These are phyloP conservation scores for Evernia prunastri DNA, from an alignment of 495 filamentous ascomycete species.

Conservation along the genomic window DNA sequence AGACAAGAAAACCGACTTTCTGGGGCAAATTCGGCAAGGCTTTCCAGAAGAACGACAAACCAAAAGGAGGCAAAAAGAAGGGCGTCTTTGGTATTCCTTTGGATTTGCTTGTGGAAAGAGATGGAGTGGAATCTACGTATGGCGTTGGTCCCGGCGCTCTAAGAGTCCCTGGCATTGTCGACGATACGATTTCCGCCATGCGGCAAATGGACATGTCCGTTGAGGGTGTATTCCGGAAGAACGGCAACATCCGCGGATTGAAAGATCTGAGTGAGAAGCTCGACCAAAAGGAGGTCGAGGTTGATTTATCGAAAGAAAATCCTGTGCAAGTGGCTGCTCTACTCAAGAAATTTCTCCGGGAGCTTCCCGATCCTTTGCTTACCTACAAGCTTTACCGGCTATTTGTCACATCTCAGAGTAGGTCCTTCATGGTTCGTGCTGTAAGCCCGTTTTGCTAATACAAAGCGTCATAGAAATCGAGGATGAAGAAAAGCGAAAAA, in stretches of 20 bases:
- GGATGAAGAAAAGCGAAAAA: slow-evolving; percentile 73
- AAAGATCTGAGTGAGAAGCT: slow-evolving; percentile 77
- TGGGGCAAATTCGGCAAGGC: slow-evolving; percentile 98
- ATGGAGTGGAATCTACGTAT: slow-evolving; percentile 91
- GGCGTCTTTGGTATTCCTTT: slow-evolving; percentile 81
- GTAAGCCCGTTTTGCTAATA: slow-evolving; percentile 27
- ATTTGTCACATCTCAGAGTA: slow-evolving; percentile 83
- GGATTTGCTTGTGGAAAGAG: slow-evolving; percentile 81
- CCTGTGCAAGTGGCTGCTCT: slow-evolving; percentile 92
- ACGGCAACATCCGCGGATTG: slow-evolving; percentile 89
- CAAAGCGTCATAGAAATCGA: slow-evolving; percentile 55
- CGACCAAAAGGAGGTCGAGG: slow-evolving; percentile 73
- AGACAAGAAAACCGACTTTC: slow-evolving; percentile 86
- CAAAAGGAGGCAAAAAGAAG: slow-evolving; percentile 80
- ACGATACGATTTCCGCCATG: slow-evolving; percentile 90
- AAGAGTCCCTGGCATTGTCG: slow-evolving; percentile 79
- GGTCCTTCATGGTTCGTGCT: slow-evolving; percentile 26
- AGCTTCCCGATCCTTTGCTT: slow-evolving; percentile 89
- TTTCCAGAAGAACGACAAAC: slow-evolving; percentile 72
- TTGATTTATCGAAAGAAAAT: slow-evolving; percentile 75
- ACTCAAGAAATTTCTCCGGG: slow-evolving; percentile 89
- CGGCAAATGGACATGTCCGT: slow-evolving; percentile 98
- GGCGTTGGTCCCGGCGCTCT: slow-evolving; percentile 89
- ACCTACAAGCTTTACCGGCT: slow-evolving; percentile 91
- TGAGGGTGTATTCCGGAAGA: slow-evolving; percentile 98